Evolutionary conservation across 2,329 filamentous ascomycete species (phyloP).

Genomic region (Aspergillus sp.): DNA sequence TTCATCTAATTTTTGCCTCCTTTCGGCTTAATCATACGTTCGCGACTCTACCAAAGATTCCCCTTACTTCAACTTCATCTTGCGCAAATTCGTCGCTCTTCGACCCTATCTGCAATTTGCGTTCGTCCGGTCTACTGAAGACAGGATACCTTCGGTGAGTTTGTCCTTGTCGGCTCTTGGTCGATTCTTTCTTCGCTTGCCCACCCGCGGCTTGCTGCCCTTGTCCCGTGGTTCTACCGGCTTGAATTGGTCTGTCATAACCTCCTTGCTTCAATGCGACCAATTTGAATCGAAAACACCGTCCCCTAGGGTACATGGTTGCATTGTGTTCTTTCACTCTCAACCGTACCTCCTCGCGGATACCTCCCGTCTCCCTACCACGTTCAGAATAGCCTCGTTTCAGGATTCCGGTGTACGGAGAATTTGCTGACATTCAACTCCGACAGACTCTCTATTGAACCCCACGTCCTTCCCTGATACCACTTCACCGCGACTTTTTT

Average conservation of each 20-base stretch:
- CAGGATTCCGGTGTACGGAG: conserved; percentile 11
- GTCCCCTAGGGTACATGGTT: neutral
- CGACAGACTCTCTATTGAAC: conserved; percentile 9
- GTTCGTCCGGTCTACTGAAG: neutral
- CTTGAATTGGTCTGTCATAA: conserved; percentile 9
- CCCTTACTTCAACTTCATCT: conserved; percentile 16
- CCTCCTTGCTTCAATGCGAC: conserved; percentile 21
- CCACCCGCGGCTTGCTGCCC: neutral
- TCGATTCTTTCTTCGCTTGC: neutral
- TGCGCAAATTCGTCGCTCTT: conserved; percentile 11
- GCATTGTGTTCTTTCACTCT: conserved; percentile 5
- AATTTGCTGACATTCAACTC: conserved; percentile 15
- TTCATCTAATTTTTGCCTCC: conserved; percentile 20
- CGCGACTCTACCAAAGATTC: conserved; percentile 18
- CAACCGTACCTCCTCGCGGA: conserved; percentile 9
- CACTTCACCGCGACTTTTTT: conserved; percentile 4
- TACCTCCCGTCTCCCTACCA: conserved; percentile 11
- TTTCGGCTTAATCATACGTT: conserved; percentile 19
- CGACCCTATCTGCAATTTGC: conserved; percentile 7
- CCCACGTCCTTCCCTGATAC: conserved; percentile 7
- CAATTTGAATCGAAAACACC: neutral
- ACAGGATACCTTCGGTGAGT: conserved; percentile 11
- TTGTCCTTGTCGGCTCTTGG: neutral
- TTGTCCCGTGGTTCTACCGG: conserved; percentile 6
- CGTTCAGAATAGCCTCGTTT: conserved; percentile 15